Conservation (phyloP, 306 rosid species). For the Boehmeria nivea region DNA sequence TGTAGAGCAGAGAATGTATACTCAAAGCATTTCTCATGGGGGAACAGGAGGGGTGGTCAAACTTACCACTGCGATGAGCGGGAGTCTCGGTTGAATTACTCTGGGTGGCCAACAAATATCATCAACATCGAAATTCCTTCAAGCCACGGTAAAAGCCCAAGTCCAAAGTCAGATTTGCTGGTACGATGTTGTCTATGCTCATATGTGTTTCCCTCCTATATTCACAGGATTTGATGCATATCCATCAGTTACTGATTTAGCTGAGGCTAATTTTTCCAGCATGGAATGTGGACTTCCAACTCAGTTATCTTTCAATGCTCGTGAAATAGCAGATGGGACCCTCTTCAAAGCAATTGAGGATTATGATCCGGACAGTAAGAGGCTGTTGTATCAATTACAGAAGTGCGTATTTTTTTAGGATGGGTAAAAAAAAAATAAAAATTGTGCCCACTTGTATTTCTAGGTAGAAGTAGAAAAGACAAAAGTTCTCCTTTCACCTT, state of each 20-base stretch:
- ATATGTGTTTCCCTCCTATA: constrained; percentile 17
- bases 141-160: constrained; percentile 46
- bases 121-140: constrained; percentile 89
- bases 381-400: constrained; percentile 67
- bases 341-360: constrained; percentile 92
- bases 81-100: constrained; percentile 50
- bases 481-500: constrained; percentile 3
- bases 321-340: constrained; percentile 90
- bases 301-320: constrained; percentile 91
- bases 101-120: constrained; percentile 94
- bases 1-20: constrained; percentile 66
- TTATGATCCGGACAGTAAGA: constrained; percentile 87
- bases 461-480: constrained; percentile 15
- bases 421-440: background rate
- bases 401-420: constrained; percentile 42
- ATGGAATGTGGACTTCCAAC: constrained; percentile 91
- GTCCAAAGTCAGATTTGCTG: constrained; percentile 17
- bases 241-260: constrained; percentile 61
- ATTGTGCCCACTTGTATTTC: constrained; percentile 9
- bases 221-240: constrained; percentile 65
- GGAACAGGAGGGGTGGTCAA: constrained; percentile 25
- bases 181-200: constrained; percentile 22
- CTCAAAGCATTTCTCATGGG: constrained; percentile 60
- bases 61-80: constrained; percentile 69
- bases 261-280: constrained; percentile 55